Base-by-base conservation (phyloP, 2,329 filamentous ascomycete genomes). In the Cytospora leucostoma region DNA sequence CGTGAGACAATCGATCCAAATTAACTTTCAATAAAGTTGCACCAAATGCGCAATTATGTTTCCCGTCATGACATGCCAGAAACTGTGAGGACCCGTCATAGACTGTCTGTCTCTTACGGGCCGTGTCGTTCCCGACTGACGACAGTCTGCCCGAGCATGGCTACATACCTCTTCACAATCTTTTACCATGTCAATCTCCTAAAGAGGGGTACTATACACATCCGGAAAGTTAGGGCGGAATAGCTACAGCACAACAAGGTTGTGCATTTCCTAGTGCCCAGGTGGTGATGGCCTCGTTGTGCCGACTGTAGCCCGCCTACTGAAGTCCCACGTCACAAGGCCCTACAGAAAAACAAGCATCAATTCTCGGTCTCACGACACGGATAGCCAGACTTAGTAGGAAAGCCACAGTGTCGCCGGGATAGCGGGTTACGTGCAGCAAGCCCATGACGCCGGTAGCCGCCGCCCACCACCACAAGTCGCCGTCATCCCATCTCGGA, bases 231-330 rank as follows among this genome's bases (percentile, higher is more conserved):
- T 3, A 37, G 35, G 35, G 8, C 35, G 35, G 12, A 13, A 37
- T 37, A 37, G 35, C 35, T 37, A 37, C 35, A 13, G 35, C 27
- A 37, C 35, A 13, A 37, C 6, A 37, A 4, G 35, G 27, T 27
- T 27, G 27, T 27, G 27, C 3, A 10, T 8, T 8, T 21, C 44
- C 44, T 11, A 47, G 10, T 12, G 27, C 27, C 3, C n/a, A 11
- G 44, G 17, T 47, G 44, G 10, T 17, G 8, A 21, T 21, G 17
- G 44, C n/a, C 44, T 59, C 56, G 12, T n/a, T 27, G 21, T 56
- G 33, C 54, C 37, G 7, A 12, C 38, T 56, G 37, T 38, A 33
- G 54, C 38, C 44, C 54, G 54, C 38, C 54, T 56, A 33, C 33
- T 47, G 27, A 8, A 33, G 54, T 33, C 47, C 7, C 15, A 44